Evolutionary conservation across 768 basidiomycete genomes (phyloP).

Genomic region (Boletus tylopilopsis): DNA sequence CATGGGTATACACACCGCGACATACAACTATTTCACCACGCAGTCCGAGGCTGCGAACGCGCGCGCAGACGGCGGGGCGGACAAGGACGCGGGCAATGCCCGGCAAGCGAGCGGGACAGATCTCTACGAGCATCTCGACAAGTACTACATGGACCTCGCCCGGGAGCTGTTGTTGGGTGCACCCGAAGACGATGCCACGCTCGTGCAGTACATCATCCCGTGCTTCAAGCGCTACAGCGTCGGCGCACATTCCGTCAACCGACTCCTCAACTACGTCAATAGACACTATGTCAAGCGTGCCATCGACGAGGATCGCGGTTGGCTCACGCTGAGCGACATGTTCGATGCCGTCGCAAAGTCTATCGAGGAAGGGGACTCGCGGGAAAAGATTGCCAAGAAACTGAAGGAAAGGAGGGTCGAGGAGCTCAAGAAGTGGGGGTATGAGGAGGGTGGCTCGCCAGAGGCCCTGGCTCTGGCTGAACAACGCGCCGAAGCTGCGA

Average conservation of each 20-base stretch:
- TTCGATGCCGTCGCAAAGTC: conserved; percentile 57
- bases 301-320: conserved; percentile 74
- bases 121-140: conserved; percentile 70
- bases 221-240: conserved; percentile 68
- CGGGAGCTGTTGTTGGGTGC: conserved; percentile 59
- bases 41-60: conserved; percentile 46
- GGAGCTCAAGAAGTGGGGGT: conserved; percentile 74
- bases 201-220: conserved; percentile 68
- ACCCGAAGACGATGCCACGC: conserved; percentile 60
- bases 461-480: conserved; percentile 56
- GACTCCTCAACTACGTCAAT: conserved; percentile 71
- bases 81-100: conserved; percentile 20
- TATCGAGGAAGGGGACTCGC: conserved; percentile 48
- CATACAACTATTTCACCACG: conserved; percentile 75
- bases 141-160: conserved; percentile 59
- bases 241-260: conserved; percentile 64
- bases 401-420: conserved; percentile 55
- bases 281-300: conserved; percentile 73
- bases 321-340: conserved; percentile 66
- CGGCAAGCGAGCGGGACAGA: conserved; percentile 52
- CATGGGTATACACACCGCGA: conserved; percentile 76
- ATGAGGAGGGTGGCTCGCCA: conserved; percentile 45
- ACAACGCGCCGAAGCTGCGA: conserved; percentile 72
- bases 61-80: conserved; percentile 16
- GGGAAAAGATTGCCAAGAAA: conserved; percentile 55